These are phyloP conservation scores for Cicer pinnatifidum DNA, from an alignment of 306 rosid genomes.

Conservation along the genomic window DNA sequence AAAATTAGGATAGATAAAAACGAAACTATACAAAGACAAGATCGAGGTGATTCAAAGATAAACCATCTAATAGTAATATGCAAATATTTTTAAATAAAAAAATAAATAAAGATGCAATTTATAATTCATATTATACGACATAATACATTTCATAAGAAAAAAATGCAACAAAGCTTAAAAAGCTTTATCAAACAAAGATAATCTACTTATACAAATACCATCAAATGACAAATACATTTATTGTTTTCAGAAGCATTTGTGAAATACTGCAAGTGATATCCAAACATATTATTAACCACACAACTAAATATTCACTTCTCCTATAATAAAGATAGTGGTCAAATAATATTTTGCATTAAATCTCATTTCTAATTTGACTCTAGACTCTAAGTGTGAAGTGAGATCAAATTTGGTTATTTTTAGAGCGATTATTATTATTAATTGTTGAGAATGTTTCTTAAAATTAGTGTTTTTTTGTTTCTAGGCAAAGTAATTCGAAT, in stretches of 20 bases:
- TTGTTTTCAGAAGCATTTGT: slow-evolving; percentile 46
- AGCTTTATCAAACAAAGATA: slow-evolving; percentile 57
- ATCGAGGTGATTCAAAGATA: too few species aligned
- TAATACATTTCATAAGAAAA: slow-evolving; percentile 37
- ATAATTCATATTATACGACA: slow-evolving; percentile 15
- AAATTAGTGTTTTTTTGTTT: too few species aligned
- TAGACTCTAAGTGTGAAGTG: slow-evolving; percentile 46
- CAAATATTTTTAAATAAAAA: too few species aligned
- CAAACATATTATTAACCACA: slow-evolving; percentile 45
- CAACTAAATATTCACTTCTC: slow-evolving; percentile 40
- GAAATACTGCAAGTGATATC: slow-evolving; percentile 43
- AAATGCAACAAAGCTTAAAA: slow-evolving; percentile 44
- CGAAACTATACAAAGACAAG: too few species aligned
- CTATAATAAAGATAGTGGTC: slow-evolving; percentile 44
- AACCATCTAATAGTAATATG: too few species aligned
- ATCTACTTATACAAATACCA: slow-evolving; percentile 55
- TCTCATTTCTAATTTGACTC: slow-evolving; percentile 62
- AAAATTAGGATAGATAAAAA: too few species aligned
- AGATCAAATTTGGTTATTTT: too few species aligned
- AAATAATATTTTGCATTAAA: slow-evolving; percentile 53
- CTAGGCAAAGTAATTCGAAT: too few species aligned
- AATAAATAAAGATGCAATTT: too few species aligned
- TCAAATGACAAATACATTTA: slow-evolving; percentile 40
- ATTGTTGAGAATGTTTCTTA: too few species aligned
- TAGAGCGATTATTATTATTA: too few species aligned